Percentiles rank a stretch among this genome's conserved stretches.
Conservation (phyloP, 306 rosid species). For the Luffa aegyptiaca region DNA sequence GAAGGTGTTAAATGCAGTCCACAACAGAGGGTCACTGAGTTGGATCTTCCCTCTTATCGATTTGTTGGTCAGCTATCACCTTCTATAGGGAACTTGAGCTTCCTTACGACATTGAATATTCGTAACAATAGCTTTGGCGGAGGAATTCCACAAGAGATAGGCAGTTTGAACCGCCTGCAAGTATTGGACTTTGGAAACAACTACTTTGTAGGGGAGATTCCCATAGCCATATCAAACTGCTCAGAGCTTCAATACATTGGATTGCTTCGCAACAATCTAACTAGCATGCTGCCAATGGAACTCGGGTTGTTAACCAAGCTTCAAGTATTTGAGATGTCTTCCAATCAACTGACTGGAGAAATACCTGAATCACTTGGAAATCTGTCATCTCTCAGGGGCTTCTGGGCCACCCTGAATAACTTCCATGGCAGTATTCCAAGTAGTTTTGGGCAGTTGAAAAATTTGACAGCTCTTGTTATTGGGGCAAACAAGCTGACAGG, state of each 20-base stretch:
- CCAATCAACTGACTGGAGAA: slow-evolving; percentile 10
- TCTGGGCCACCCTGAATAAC: background rate
- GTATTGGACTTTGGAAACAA: background rate
- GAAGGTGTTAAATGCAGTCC: slow-evolving; percentile 9
- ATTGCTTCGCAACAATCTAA: background rate
- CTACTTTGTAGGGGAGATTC: slow-evolving; percentile 17
- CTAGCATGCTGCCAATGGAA: background rate
- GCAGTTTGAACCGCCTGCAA: slow-evolving; percentile 8
- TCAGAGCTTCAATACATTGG: background rate
- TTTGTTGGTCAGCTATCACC: slow-evolving; percentile 10
- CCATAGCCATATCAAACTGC: background rate
- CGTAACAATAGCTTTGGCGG: slow-evolving; percentile 8
- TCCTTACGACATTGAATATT: slow-evolving; percentile 5
- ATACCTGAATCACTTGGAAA: slow-evolving; percentile 17
- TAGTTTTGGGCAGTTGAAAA: slow-evolving; percentile 16
- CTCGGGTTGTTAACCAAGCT: slow-evolving; percentile 11
- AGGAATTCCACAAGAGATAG: slow-evolving; percentile 13
- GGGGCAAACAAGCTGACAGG: slow-evolving; percentile 13
- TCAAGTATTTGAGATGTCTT: background rate
- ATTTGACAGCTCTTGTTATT: background rate
- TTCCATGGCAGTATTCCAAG: slow-evolving; percentile 20
- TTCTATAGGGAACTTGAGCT: slow-evolving; percentile 17
- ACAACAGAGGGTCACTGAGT: slow-evolving; percentile 7
- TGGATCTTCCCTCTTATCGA: background rate
- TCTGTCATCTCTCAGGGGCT: background rate